phyloP scores from a whole-genome alignment of 2,329 filamentous ascomycete species.

The Penicillium sp. region DNA sequence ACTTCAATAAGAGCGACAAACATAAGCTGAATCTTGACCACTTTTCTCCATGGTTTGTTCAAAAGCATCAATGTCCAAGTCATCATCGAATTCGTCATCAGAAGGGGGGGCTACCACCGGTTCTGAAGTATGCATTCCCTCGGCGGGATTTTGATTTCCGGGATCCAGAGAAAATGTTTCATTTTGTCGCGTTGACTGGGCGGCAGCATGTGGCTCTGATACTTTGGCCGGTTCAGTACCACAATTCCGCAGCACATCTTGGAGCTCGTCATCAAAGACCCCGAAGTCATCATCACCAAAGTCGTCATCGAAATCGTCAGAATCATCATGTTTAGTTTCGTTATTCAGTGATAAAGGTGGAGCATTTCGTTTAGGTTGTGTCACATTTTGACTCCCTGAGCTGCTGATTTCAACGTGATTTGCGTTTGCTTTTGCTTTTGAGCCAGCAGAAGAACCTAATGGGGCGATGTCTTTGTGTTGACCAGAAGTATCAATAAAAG shows the following conservation, averaged over 20 bases:
- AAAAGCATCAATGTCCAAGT: conserved; percentile 58
- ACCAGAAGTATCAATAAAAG: conserved; percentile 19
- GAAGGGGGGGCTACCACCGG: conserved; percentile 30
- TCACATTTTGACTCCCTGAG: too few relatives aligned
- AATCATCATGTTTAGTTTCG: conserved; percentile 21
- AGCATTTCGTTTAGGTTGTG: too few relatives aligned
- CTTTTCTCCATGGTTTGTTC: conserved; percentile 55
- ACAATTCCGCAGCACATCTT: conserved; percentile 53
- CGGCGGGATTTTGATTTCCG: background rate
- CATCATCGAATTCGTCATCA: conserved; percentile 68
- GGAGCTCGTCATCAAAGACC: conserved; percentile 52
- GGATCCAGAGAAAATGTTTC: conserved; percentile 2
- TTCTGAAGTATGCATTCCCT: conserved; percentile 2
- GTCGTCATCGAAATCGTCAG: conserved; percentile 63
- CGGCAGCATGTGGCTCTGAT: conserved; percentile 7
- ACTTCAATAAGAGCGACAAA: conserved; percentile 41
- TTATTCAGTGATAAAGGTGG: conserved; percentile 6
- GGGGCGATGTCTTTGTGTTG: conserved; percentile 12
- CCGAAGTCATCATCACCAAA: conserved; percentile 65
- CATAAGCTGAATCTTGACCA: conserved; percentile 66
- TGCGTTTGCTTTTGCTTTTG: conserved; percentile 4
- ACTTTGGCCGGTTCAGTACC: conserved; percentile 36
- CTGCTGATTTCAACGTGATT: too few relatives aligned
- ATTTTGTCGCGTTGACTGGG: conserved; percentile 15
- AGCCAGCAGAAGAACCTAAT: conserved; percentile 15